Percentiles rank a stretch among this genome's conserved stretches.
Evolutionary conservation across 768 basidiomycete genomes (phyloP).

Genomic region (Serendipita sp.): DNA sequence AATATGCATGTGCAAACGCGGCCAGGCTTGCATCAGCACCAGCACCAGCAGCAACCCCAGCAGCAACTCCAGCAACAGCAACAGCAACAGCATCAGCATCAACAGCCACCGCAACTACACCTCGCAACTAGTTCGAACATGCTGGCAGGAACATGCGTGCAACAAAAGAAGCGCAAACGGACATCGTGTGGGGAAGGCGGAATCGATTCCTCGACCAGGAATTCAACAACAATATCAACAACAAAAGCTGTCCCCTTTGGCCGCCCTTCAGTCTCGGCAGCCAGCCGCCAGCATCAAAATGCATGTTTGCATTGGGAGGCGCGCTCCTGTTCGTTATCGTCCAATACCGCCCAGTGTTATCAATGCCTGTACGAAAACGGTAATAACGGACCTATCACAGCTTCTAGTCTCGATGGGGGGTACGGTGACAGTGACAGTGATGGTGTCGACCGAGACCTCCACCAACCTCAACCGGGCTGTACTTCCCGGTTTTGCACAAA

Average conservation of each 20-base stretch:
- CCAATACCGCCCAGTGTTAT: not conserved
- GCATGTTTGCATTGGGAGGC: not conserved
- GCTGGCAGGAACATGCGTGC: not conserved
- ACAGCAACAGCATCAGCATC: too few relatives aligned
- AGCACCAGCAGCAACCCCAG: not conserved
- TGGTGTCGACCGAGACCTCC: not conserved
- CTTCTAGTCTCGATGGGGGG: not conserved
- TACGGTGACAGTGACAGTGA: not conserved
- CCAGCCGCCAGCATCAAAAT: not conserved
- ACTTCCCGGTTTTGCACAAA: not conserved
- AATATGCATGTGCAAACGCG: not conserved
- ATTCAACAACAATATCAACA: not conserved
- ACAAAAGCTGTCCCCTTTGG: not conserved
- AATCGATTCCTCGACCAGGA: not conserved
- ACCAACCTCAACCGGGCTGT: not conserved
- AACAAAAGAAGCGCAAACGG: conserved; percentile 4
- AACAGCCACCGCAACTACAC: too few relatives aligned
- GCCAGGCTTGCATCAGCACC: not conserved
- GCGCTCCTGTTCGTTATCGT: not conserved
- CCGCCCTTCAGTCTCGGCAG: not conserved
- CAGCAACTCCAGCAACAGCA: not conserved
- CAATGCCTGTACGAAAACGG: not conserved
- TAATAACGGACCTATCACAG: not conserved
- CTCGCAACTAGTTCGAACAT: too few relatives aligned
- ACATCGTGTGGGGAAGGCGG: not conserved